Conservation (phyloP, 139 green algal genomes). For the Nannochloris sp. region DNA sequence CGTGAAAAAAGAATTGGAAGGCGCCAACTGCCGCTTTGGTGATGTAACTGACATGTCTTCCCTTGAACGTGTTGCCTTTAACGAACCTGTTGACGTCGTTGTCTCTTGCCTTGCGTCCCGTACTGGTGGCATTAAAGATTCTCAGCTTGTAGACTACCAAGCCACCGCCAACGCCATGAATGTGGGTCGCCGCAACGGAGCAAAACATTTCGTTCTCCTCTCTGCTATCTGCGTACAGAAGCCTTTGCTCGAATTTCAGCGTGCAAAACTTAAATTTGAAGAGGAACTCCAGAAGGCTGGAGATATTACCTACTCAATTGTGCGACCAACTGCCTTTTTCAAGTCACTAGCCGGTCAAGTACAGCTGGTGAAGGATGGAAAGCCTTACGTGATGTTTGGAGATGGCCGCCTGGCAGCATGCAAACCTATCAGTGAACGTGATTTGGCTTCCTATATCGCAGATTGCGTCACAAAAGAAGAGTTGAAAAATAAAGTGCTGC, state of each 20-base stretch:
- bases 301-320: slow-evolving; percentile 92
- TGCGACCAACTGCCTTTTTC: slow-evolving; percentile 98
- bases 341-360: slow-evolving; percentile 93
- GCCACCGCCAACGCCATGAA: slow-evolving; percentile 89
- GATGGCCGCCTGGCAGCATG: slow-evolving; percentile 91
- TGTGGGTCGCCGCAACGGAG: slow-evolving; percentile 52
- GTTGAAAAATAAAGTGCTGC: slow-evolving; percentile 72
- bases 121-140: slow-evolving; percentile 87
- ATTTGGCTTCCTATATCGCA: slow-evolving; percentile 89
- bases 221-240: slow-evolving; percentile 98
- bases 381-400: slow-evolving; percentile 99
- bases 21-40: slow-evolving; percentile 83
- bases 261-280: slow-evolving; percentile 96
- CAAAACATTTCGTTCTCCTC: slow-evolving; percentile 91
- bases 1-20: slow-evolving; percentile 62
- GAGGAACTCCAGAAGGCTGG: slow-evolving; percentile 23
- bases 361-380: slow-evolving; percentile 85
- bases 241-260: slow-evolving; percentile 96
- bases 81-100: slow-evolving; percentile 88
- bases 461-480: slow-evolving; percentile 67
- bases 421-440: slow-evolving; percentile 97
- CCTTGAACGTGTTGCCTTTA: slow-evolving; percentile 55
- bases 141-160: slow-evolving; percentile 95
- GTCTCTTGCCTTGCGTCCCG: slow-evolving; percentile 92
- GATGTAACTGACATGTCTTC: slow-evolving; percentile 64